Base-by-base conservation (phyloP, 148 eudicot species). In the Rhododendron simsii region DNA sequence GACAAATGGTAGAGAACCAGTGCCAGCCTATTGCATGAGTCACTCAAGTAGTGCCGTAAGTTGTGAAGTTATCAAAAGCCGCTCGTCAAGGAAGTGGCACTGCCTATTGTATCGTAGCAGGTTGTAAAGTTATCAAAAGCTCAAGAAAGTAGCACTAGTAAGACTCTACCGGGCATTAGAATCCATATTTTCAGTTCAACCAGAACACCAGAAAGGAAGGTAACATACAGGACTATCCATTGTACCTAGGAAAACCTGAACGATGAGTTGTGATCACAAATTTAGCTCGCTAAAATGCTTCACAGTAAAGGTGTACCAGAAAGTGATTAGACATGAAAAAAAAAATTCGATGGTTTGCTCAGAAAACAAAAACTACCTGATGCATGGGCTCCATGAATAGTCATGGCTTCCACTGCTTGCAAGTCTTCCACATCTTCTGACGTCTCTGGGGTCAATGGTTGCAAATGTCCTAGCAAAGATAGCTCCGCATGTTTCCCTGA, bases 301-400 rank as follows among this genome's bases (percentile, higher is more conserved):
- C 30, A 45, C 5, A 47, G 18, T 4, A 47, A 47, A 79, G 20
- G 18, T 45, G 14, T 33, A 71, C 37, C 39, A 71, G 39, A 71
- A 71, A 71, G 41, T 33, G 76, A 33, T 2, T 33, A 71, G 75
- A 69, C 16, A 28, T 28, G 61, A 50, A 50, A 48, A 47, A 47
- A 2, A 11, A 41, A 39, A 45, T 45, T 47, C 4, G 3, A 48
- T 13, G 10, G 21, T 71, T 51, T 3, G 65, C 41, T 81, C 41
- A 51, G 67, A 39, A 82, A 21, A 67, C 30, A 39, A 69, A 81
- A 16, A 47, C 21, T 90, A 94, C 97, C 98, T 86, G 94, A 88
- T 83, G 89, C 87, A 92, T 90, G 90, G 83, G 88, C 93, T 88
- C 99, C 99, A 86, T 97, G 94, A 81, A 95, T 80, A 57, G 88